Base-by-base conservation (phyloP, 352 stramenopile species). In the Phytophthora uliginosa region DNA sequence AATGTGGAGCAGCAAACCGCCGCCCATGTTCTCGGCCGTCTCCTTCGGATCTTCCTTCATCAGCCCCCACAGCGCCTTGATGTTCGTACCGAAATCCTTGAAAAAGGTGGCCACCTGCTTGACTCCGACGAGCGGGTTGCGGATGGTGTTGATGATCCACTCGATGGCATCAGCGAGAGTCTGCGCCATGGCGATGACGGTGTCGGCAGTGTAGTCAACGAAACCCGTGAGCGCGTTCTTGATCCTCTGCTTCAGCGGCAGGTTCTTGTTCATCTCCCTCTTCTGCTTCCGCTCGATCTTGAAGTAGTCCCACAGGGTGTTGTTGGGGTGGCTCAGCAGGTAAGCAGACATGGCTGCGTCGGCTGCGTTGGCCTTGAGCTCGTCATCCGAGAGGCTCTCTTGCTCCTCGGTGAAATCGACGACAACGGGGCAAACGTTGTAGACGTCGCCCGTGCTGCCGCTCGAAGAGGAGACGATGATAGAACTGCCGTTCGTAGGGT, bases 1-100 rank as follows among this genome's bases (percentile, higher is more conserved):
- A 22, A 78, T 66, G 34, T 78, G 66, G 4, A 78, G 52, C 18
- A 78, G 33, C 13, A 78, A 54, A n/a, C 71, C 71, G n/a, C 71
- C 71, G 8, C 5, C 71, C 66, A 42, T 31, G 28, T 31, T 31
- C 28, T 31, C 28, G 6, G 28, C 28, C 28, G 28, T 31, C n/a
- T 71, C 47, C 26, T 71, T 71, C 1, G 71, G 71, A 40, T 74
- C 71, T n/a, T 74, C 47, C 53, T 68, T 68, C 48, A 78, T 69
- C 3, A 74, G 13, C 13, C 28, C 42, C 63, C 66, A 71, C 13
- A 78, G 31, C 1, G 50, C 50, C 60, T 74, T 74, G 28, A 67
- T 42, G 50, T 68, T 75, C 4, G 24, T 59, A 9, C 68, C 47
- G 53, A 74, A 74, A 8, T 69, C 60, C 7, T 64, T 59, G 36